phyloP scores from a whole-genome alignment of 1,284 basidiomycete species.

The Earliella scabrosa region DNA sequence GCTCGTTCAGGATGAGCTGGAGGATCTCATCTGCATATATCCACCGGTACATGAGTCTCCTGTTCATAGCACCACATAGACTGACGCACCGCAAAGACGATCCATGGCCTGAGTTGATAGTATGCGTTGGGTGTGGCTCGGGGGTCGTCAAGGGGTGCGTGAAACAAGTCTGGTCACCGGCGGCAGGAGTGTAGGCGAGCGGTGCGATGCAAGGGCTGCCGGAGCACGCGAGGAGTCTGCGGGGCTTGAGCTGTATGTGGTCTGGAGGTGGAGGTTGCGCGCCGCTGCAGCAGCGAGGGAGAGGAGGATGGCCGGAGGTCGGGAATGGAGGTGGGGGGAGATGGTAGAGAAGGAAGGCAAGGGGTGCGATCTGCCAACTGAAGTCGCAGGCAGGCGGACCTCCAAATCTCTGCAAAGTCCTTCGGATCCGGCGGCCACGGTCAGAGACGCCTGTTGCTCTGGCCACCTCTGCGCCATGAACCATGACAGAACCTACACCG shows the following conservation, averaged over 20 bases:
- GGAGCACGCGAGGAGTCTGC: not conserved
- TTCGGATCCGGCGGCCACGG: conserved; percentile 25
- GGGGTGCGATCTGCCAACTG: conserved; percentile 25
- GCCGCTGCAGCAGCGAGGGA: not conserved
- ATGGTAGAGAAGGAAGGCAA: conserved; percentile 15
- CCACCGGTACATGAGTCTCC: not conserved
- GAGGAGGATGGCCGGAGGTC: conserved; percentile 6
- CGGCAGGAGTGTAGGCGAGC: conserved; percentile 3
- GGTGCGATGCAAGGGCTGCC: conserved; percentile 2
- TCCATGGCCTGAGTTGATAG: conserved; percentile 47
- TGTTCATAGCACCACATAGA: not conserved
- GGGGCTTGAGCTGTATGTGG: not conserved
- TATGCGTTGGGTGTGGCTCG: not conserved
- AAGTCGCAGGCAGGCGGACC: conserved; percentile 40
- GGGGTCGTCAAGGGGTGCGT: conserved; percentile 9
- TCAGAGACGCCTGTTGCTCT: conserved; percentile 13
- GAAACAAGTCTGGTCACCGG: conserved; percentile 8
- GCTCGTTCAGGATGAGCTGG: conserved; percentile 72
- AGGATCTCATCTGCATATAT: conserved; percentile 63
- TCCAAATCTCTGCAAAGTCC: conserved; percentile 37
- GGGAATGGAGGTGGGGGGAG: conserved; percentile 17
- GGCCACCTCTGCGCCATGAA: not conserved
- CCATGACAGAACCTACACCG: conserved; percentile 1
- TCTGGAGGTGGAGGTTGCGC: not conserved
- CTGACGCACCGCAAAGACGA: conserved; percentile 61